phyloP scores from a whole-genome alignment of 176 grass and related monocot genomes.

The Raddia guianensis region DNA sequence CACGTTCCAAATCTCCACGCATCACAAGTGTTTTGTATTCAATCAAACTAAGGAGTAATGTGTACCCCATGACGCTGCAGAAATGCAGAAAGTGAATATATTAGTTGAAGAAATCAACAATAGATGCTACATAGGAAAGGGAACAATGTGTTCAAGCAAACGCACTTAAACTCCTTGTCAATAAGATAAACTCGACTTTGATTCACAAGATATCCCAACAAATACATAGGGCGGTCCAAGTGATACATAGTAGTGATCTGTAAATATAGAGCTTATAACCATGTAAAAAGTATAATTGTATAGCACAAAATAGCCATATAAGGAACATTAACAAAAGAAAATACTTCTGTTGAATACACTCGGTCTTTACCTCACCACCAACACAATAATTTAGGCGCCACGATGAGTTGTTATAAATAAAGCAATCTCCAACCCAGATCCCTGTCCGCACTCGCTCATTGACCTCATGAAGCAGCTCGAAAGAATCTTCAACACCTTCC shows the following conservation, averaged over 20 bases:
- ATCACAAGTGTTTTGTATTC: constrained; percentile 98
- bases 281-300: constrained; percentile 34
- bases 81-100: constrained; percentile 48
- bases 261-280: constrained; percentile 45
- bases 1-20: constrained; percentile 91
- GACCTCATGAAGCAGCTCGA: constrained; percentile 96
- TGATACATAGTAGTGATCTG: constrained; percentile 99
- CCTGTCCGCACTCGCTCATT: constrained; percentile 95
- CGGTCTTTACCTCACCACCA: constrained; percentile 82
- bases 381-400: constrained; percentile 95
- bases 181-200: constrained; percentile 99
- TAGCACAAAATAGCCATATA: constrained; percentile 20
- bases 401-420: constrained; percentile 98
- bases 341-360: constrained; percentile 17
- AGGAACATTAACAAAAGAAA: constrained; percentile 12
- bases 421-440: constrained; percentile 98
- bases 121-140: not conserved
- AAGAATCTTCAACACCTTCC: constrained; percentile 91
- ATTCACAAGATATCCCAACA: constrained; percentile 93
- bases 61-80: constrained; percentile 96
- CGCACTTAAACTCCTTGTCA: constrained; percentile 98
- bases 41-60: constrained; percentile 96
- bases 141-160: constrained; percentile 35
- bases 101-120: constrained; percentile 49
- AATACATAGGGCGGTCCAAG: constrained; percentile 98